phyloP scores from a whole-genome alignment of 805 yeast species.

The Sugiyamaella floridensis region DNA sequence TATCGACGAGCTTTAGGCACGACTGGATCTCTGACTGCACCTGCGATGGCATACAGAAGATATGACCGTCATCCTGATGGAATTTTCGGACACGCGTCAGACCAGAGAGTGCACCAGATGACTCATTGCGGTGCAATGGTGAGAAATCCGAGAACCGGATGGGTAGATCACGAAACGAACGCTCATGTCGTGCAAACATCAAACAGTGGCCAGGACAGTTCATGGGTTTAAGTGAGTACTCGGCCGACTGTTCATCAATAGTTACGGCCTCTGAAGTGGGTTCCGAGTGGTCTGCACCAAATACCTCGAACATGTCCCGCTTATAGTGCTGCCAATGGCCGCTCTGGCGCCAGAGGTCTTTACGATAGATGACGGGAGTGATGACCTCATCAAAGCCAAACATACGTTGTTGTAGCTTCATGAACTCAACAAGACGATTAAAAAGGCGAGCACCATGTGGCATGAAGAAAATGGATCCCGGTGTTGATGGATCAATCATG shows the following conservation, averaged over 20 bases:
- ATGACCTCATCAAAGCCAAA: constrained; percentile 89
- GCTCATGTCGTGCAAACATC: constrained; percentile 63
- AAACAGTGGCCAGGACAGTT: constrained; percentile 75
- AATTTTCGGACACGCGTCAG: constrained; percentile 88
- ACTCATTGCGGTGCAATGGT: constrained; percentile 88
- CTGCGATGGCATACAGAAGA: constrained; percentile 78
- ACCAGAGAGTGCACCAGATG: constrained; percentile 90
- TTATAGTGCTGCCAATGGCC: constrained; percentile 96
- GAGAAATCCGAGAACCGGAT: constrained; percentile 82
- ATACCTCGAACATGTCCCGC: constrained; percentile 89
- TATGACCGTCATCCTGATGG: constrained; percentile 98
- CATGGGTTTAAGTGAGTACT: constrained; percentile 81
- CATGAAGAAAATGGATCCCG: constrained; percentile 86
- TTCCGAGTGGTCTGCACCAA: constrained; percentile 40
- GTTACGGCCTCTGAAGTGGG: constrained; percentile 20
- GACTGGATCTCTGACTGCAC: constrained; percentile 64
- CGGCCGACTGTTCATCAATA: constrained; percentile 36
- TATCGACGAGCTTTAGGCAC: constrained; percentile 65
- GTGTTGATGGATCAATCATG: constrained; percentile 72
- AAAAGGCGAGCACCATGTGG: constrained; percentile 90
- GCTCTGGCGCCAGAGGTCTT: constrained; percentile 77
- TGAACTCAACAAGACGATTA: constrained; percentile 69
- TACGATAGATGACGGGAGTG: constrained; percentile 82
- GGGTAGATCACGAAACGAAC: constrained; percentile 83
- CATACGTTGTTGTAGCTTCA: constrained; percentile 73